Conservation (phyloP, 1,139 yeast species). For the Hyphopichia pseudoburtonii region DNA sequence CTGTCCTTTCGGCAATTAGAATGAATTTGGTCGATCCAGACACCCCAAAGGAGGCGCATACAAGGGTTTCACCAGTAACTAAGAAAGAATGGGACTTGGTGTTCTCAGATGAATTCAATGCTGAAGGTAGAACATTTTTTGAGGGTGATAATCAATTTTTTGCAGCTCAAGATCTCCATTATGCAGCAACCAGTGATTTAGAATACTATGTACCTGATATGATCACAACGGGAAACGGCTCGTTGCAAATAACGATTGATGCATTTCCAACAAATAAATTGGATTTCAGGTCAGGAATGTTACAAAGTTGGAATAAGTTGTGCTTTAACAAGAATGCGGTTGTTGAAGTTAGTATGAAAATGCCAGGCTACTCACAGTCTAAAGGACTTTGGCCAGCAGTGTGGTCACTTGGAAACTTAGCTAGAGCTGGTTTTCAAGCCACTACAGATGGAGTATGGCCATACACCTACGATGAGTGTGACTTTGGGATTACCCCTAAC, state of each 20-base stretch:
- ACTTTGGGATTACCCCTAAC: conserved; percentile 29
- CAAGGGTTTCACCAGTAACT: conserved; percentile 10
- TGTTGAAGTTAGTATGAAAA: conserved; percentile 23
- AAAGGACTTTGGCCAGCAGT: conserved; percentile 34
- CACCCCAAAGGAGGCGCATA: conserved; percentile 19
- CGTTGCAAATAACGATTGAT: conserved; percentile 21
- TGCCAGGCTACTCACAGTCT: conserved; percentile 25
- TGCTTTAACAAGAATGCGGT: conserved; percentile 28
- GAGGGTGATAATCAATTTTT: conserved; percentile 33
- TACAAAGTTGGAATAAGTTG: conserved; percentile 32
- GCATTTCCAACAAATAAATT: conserved; percentile 24
- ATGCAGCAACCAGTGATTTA: conserved; percentile 30
- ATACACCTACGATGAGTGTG: conserved; percentile 31
- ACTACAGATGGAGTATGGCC: conserved; percentile 37
- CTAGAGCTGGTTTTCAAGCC: conserved; percentile 30
- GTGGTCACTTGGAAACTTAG: conserved; percentile 34
- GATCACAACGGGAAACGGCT: conserved; percentile 25
- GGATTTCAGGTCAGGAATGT: conserved; percentile 28
- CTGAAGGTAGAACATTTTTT: conserved; percentile 30
- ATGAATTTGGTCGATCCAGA: conserved; percentile 27
- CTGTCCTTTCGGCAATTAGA: conserved; percentile 23
- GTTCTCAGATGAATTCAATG: conserved; percentile 32
- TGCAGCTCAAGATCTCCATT: conserved; percentile 29
- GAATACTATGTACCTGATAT: conserved; percentile 35
- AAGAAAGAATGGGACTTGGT: conserved; percentile 26